These are phyloP conservation scores for Cladosporium oxysporum DNA, from an alignment of 2,329 filamentous ascomycete species.

Conservation along the genomic window DNA sequence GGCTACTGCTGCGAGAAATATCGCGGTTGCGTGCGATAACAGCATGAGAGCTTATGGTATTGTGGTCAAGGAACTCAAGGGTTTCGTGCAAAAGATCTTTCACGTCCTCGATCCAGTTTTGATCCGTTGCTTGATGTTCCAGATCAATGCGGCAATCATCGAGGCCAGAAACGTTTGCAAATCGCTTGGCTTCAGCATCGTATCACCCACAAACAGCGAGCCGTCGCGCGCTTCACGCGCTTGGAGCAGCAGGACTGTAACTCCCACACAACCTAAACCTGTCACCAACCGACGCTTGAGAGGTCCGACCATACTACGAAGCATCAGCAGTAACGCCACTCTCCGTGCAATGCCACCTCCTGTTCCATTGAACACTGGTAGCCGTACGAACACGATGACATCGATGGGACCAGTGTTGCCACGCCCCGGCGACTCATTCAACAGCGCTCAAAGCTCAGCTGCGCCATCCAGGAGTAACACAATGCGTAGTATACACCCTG, in stretches of 20 bases:
- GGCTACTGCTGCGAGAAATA: slow-evolving; percentile 44
- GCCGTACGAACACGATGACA: slow-evolving; percentile 55
- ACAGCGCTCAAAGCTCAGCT: slow-evolving; percentile 34
- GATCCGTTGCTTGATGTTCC: slow-evolving; percentile 59
- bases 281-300: slow-evolving; percentile 48
- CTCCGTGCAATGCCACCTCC: slow-evolving; percentile 41
- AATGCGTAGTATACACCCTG: slow-evolving; percentile 42
- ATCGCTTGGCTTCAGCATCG: slow-evolving; percentile 49
- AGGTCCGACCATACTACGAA: slow-evolving; percentile 55
- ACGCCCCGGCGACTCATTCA: slow-evolving; percentile 79
- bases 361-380: slow-evolving; percentile 52
- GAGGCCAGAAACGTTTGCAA: slow-evolving; percentile 62
- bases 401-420: slow-evolving; percentile 61
- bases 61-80: slow-evolving; percentile 51
- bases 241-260: slow-evolving; percentile 39
- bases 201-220: slow-evolving; percentile 24
- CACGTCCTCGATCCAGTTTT: slow-evolving; percentile 58
- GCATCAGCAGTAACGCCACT: slow-evolving; percentile 39
- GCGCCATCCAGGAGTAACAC: slow-evolving; percentile 46
- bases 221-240: slow-evolving; percentile 35
- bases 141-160: slow-evolving; percentile 59
- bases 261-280: slow-evolving; percentile 51
- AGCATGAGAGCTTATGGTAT: slow-evolving; percentile 54
- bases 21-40: slow-evolving; percentile 47
- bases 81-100: slow-evolving; percentile 54